Percentiles rank a stretch among this genome's conserved stretches.
These are phyloP conservation scores for Leucocoprinus sp. DNA, from an alignment of 768 basidiomycete genomes.

Conservation along the genomic window DNA sequence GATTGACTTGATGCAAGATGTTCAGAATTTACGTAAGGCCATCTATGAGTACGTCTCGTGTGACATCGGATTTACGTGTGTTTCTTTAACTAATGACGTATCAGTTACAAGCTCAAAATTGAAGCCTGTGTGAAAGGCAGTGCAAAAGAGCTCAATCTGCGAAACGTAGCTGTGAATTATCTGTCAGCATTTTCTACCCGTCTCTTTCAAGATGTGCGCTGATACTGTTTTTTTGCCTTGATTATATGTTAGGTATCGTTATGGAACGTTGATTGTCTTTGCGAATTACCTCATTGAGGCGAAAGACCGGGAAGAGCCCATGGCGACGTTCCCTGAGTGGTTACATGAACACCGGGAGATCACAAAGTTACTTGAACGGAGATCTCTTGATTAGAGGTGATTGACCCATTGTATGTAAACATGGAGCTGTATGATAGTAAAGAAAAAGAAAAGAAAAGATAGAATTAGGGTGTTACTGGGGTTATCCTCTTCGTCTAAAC, in stretches of 20 bases:
- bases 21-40: constrained; percentile 93
- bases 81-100: constrained; percentile 3
- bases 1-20: constrained; percentile 90
- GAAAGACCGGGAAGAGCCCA: constrained; percentile 25
- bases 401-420: constrained; percentile 2
- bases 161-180: constrained; percentile 80
- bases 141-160: constrained; percentile 66
- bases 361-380: constrained; percentile 56
- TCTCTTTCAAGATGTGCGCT: neutral
- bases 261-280: constrained; percentile 88
- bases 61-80: neutral
- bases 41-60: constrained; percentile 73
- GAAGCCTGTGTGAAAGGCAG: constrained; percentile 78
- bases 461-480: neutral
- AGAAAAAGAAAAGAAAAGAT: constrained; percentile 3
- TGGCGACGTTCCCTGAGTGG: constrained; percentile 73
- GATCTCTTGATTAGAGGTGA: constrained; percentile 51
- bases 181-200: constrained; percentile 36
- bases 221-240: constrained; percentile 5
- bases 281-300: constrained; percentile 90
- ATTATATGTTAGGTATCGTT: constrained; percentile 53
- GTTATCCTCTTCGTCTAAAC: too few relatives aligned
- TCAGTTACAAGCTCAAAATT: constrained; percentile 84
- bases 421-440: constrained; percentile 2
- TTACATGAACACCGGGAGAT: constrained; percentile 80